Evolutionary conservation across 257 asterid species (phyloP).

Genomic region (Cruciata laevipes): DNA sequence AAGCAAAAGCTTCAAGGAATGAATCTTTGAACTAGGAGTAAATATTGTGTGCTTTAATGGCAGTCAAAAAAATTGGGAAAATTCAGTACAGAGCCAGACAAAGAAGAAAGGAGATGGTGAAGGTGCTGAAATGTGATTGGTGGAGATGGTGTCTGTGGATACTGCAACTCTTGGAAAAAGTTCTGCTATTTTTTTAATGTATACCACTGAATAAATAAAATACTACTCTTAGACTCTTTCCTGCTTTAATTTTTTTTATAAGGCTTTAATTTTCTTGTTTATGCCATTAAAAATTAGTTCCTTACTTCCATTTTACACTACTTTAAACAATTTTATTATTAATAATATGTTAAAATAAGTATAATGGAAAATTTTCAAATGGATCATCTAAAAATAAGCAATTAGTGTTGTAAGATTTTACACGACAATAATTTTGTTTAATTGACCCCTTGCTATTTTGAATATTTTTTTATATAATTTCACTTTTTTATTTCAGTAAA

Average conservation of each 20-base stretch:
- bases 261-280: neutral
- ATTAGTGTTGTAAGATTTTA: too few relatives aligned
- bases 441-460: too few relatives aligned
- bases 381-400: too few relatives aligned
- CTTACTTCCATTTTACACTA: neutral
- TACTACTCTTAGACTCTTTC: too few relatives aligned
- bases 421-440: too few relatives aligned
- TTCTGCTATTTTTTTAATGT: neutral
- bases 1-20: conserved; percentile 31
- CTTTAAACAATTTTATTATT: too few relatives aligned
- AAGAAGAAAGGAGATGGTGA: conserved; percentile 17
- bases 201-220: too few relatives aligned
- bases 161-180: conserved; percentile 25
- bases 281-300: neutral
- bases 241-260: too few relatives aligned
- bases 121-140: conserved; percentile 79
- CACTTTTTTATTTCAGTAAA: too few relatives aligned
- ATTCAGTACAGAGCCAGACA: conserved; percentile 15
- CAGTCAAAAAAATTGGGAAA: conserved; percentile 15
- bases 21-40: conserved; percentile 26
- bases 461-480: too few relatives aligned
- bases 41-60: neutral
- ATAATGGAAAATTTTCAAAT: too few relatives aligned
- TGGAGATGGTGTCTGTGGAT: conserved; percentile 60
- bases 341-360: too few relatives aligned